Evolutionary conservation across 176 grass and related monocot genomes (phyloP), one percentile per base, ranked within the genome.

Genomic region (Elymus sibiricus): DNA sequence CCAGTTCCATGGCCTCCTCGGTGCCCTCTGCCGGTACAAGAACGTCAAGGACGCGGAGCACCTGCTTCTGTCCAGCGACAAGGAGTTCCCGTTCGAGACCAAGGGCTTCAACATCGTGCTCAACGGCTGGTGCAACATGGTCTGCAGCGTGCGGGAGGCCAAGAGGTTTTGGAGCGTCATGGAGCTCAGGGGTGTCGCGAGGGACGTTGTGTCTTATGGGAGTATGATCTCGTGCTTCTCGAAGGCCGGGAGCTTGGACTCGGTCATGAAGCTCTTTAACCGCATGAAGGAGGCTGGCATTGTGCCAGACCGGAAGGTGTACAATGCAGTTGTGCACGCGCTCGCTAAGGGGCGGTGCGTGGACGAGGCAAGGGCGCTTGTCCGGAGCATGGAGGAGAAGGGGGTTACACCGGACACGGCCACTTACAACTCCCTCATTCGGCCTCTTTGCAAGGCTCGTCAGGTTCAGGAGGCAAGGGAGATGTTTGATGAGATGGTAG

Each of bases 201-300:
- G 84, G 74, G 96, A 95, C 43, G 89, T 95, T 9, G 59, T 95
- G 43, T 98, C 93, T 1, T 92, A 94, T 27, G 94, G 90, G 38
- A 95, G 88, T 14, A 94, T 98, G 96, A 92, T 95, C 39, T 95
- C 96, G 22, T 95, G 93, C 89, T 95, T 93, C 81, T 98, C 93
- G 4, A 98, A 91, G 73, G 81, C 90, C 0, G 90, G 96, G 28
- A 98, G 91, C 82, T 76, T 98, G 49, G 89, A 87, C 27, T 74
- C 89, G 28, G 95, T 94, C 59, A 88, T 98, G 51, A 95, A 95
- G 79, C 72, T 95, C 35, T 98, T 91, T 31, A 92, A 89, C 82
- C 77, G 82, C 82, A 94, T 92, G 93, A 94, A 95, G 25, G 91
- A 90, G 38, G 88, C 86, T 56, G 91, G 90, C 42, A 79, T 95